Evolutionary conservation across 768 basidiomycete genomes (phyloP).

Genomic region (Krasilnikovozyma curviuscula): DNA sequence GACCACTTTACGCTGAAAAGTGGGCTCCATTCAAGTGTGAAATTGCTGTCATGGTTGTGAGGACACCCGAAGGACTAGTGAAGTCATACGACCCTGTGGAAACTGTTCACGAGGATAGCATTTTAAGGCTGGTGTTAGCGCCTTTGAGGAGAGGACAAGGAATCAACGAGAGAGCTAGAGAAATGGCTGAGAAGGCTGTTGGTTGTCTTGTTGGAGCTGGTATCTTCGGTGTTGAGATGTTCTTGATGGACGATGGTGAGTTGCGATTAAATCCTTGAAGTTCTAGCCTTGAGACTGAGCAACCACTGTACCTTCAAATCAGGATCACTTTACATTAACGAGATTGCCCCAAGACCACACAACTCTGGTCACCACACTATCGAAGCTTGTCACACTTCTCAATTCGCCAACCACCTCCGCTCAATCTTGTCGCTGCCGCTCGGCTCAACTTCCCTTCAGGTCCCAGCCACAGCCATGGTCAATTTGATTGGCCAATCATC

Average conservation of each 20-base stretch:
- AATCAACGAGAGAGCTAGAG: conserved; percentile 42
- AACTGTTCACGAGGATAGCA: conserved; percentile 80
- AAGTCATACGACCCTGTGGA: conserved; percentile 78
- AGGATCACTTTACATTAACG: conserved; percentile 74
- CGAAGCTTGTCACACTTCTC: conserved; percentile 88
- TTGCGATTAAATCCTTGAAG: not conserved
- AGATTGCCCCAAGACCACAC: conserved; percentile 93
- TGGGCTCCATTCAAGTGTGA: conserved; percentile 79
- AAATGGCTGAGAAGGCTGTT: conserved; percentile 62
- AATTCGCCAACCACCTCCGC: conserved; percentile 92
- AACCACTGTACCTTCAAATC: not conserved
- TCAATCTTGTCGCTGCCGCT: conserved; percentile 78
- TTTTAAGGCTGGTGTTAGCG: conserved; percentile 81
- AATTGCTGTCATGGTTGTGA: conserved; percentile 92
- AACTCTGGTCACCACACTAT: conserved; percentile 99
- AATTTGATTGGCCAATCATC: conserved; percentile 77
- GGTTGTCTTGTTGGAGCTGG: conserved; percentile 64
- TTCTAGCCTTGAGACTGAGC: not conserved
- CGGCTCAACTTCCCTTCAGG: conserved; percentile 69
- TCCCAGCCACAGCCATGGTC: conserved; percentile 75
- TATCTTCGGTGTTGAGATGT: conserved; percentile 96
- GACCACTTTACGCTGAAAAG: conserved; percentile 78
- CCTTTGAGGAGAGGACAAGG: conserved; percentile 42
- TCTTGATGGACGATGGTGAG: conserved; percentile 68
- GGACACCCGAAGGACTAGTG: conserved; percentile 51